These are phyloP conservation scores for Candida multigemmis DNA, from an alignment of 805 yeast genomes.

Conservation along the genomic window DNA sequence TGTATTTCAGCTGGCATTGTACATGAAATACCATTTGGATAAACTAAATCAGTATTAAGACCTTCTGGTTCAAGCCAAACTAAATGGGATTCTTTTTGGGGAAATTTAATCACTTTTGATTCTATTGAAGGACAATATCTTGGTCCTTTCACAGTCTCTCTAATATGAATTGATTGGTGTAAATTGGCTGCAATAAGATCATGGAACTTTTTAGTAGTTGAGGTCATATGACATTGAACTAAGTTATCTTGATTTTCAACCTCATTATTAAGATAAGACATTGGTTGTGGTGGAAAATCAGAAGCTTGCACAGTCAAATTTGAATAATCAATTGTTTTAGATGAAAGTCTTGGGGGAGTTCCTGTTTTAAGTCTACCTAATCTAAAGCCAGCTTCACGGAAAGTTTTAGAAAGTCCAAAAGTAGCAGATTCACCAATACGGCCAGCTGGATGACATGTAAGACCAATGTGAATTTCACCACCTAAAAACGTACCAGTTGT, in stretches of 20 bases:
- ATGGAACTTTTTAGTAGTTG: constrained; percentile 71
- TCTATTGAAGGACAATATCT: constrained; percentile 97
- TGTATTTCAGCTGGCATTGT: constrained; percentile 96
- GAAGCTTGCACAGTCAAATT: constrained; percentile 66
- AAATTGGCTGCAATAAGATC: constrained; percentile 59
- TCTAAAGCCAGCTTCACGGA: constrained; percentile 66
- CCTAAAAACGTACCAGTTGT: constrained; percentile 95
- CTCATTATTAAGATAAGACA: constrained; percentile 71
- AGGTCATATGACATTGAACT: constrained; percentile 65
- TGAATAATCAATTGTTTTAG: constrained; percentile 59
- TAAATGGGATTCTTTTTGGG: constrained; percentile 66
- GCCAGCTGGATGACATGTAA: constrained; percentile 77
- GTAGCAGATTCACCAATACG: constrained; percentile 91
- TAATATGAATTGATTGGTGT: constrained; percentile 78
- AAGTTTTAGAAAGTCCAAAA: constrained; percentile 76
- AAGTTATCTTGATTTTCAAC: constrained; percentile 54
- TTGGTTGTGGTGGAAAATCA: constrained; percentile 79
- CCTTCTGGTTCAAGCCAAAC: constrained; percentile 99
- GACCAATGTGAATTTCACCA: constrained; percentile 91
- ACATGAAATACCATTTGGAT: constrained; percentile 93
- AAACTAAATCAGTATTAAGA: constrained; percentile 71
- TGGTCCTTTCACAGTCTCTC: constrained; percentile 94
- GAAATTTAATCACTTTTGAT: constrained; percentile 73
- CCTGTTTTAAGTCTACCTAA: constrained; percentile 93
- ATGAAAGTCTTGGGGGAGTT: constrained; percentile 85